A percentile compares a stretch with the other conserved stretches of the same genome.
Conservation (phyloP, 495 filamentous ascomycete genomes). For the Penicillium silybi region DNA sequence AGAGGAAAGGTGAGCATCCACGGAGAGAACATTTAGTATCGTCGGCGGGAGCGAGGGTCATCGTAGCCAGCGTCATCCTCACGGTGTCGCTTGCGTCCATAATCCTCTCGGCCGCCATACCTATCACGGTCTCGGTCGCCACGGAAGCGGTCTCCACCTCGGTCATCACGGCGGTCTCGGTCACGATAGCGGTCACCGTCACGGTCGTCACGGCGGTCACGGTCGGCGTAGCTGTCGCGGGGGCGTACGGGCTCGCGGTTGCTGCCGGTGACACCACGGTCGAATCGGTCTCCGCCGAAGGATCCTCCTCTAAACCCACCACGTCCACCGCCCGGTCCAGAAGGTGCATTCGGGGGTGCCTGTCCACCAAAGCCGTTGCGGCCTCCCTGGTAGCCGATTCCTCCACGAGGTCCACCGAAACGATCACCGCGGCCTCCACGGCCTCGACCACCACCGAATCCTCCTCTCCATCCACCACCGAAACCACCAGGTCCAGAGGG, state of each 20-base stretch:
- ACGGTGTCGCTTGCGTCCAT: conserved; percentile 54
- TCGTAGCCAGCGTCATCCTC: conserved; percentile 59
- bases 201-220: conserved; percentile 46
- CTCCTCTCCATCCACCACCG: conserved; percentile 64
- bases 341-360: conserved; percentile 73
- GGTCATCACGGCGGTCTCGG: conserved; percentile 30
- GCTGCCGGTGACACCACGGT: conserved; percentile 50
- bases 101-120: conserved; percentile 51
- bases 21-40: conserved; percentile 54
- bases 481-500: conserved; percentile 65
- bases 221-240: conserved; percentile 45
- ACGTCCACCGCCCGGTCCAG: conserved; percentile 67
- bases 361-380: conserved; percentile 57
- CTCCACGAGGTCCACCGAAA: conserved; percentile 54
- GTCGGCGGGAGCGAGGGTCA: conserved; percentile 73
- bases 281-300: conserved; percentile 43
- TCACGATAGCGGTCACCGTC: conserved; percentile 9
- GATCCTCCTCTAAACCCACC: conserved; percentile 33
- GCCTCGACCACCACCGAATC: conserved; percentile 48
- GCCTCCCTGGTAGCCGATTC: conserved; percentile 58
- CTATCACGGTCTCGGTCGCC: conserved; percentile 43
- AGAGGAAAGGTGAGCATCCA: conserved; percentile 15
- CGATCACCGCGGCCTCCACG: conserved; percentile 62
- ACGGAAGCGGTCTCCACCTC: conserved; percentile 46
- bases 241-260: conserved; percentile 53